Base-by-base conservation (phyloP, 371 early-diverging fungal species). In the Mucor saturninus region DNA sequence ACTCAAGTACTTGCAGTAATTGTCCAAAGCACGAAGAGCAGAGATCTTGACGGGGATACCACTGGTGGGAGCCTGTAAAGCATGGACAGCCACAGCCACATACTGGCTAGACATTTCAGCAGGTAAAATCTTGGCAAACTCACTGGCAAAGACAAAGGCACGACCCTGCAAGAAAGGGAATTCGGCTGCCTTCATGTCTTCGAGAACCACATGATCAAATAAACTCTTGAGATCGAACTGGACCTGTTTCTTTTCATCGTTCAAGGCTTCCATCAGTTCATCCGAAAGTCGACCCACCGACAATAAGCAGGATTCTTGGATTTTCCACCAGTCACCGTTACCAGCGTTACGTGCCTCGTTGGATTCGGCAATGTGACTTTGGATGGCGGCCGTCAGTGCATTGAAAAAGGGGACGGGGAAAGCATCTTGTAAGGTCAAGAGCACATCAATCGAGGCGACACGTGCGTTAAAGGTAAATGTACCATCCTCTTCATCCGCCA, bases 401-500 rank as follows among this genome's bases (percentile, higher is more conserved):
- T 71, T 72, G 28, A 85, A 71, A 28, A 88, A 85, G 29, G 87
- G 79, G 1, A 60, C 65, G 15, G 88, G 82, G 69, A 84, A 93
- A 15, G 81, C 74, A 14, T 87, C 86, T 52, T 83, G 69, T 28
- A 90, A 69, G 4, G 83, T 61, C 75, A 77, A 45, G 30, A 95
- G 71, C 11, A 93, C 80, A 74, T 94, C 94, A 55, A 89, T 83
- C 0, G 90, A 89, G 21, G 94, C 91, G 13, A 94, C 85, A 63
- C 96, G 87, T 43, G 94, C 89, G 55, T 86, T 94, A 71, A 88
- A 94, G 6, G 85, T 86, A 42, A 86, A 87, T 4, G 91, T 90
- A 42, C 92, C 93, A 55, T 96, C 95, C 52, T 93, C 93, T 55
- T 93, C 94, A 65, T 95, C 97, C 21, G 92, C 92, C 26, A 95